Evolutionary conservation across 768 basidiomycete genomes (phyloP).

Genomic region (Boletus sp.): DNA sequence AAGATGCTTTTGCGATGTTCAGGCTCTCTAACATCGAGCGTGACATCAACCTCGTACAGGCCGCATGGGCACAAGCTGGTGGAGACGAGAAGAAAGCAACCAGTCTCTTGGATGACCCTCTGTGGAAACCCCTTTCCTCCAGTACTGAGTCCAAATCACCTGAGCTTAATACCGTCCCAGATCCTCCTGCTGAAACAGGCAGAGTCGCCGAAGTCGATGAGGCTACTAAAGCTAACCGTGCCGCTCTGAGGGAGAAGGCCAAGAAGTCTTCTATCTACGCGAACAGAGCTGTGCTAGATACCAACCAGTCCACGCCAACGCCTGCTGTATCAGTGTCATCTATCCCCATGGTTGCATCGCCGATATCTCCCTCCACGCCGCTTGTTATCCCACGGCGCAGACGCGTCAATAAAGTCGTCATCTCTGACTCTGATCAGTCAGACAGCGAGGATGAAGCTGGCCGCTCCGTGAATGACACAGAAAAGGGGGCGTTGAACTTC

Average conservation of each 20-base stretch:
- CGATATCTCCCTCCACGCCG: conserved; percentile 43
- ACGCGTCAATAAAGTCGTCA: conserved; percentile 57
- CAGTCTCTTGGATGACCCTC: conserved; percentile 52
- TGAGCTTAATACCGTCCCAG: conserved; percentile 10
- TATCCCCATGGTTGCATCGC: conserved; percentile 35
- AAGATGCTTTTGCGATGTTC: conserved; percentile 51
- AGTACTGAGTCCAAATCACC: conserved; percentile 19
- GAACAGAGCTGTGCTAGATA: conserved; percentile 54
- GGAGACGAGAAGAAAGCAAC: conserved; percentile 63
- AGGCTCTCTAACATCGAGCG: conserved; percentile 57
- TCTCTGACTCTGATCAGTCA: conserved; percentile 60
- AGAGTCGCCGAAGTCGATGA: conserved; percentile 73
- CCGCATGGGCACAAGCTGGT: conserved; percentile 67
- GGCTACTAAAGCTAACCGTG: conserved; percentile 63
- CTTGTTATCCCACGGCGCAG: conserved; percentile 45
- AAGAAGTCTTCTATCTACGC: conserved; percentile 84
- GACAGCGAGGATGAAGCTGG: conserved; percentile 47
- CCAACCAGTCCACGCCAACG: conserved; percentile 42
- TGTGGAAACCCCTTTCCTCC: conserved; percentile 45
- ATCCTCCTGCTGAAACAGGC: conserved; percentile 42
- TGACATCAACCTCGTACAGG: conserved; percentile 41
- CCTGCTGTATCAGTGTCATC: conserved; percentile 24
- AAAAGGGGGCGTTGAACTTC: conserved; percentile 59
- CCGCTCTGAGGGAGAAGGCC: conserved; percentile 68
- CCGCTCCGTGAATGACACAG: conserved; percentile 38